Conservation (phyloP, 169 alveolate species). For the Cryptosporidium viatorum region DNA sequence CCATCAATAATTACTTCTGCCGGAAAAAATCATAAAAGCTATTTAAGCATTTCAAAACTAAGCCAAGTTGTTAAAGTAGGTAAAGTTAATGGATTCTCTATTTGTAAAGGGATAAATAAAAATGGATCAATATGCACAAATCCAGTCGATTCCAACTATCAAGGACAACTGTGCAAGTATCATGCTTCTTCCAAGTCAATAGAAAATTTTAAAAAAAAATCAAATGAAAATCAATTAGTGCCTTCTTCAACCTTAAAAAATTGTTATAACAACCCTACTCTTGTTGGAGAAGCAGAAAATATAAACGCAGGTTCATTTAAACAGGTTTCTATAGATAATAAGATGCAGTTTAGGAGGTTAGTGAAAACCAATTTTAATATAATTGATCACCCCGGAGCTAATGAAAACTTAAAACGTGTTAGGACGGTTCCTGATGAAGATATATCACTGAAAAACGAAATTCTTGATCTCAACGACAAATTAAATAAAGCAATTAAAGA, state of each 20-base stretch:
- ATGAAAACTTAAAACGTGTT: not conserved
- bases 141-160: slow-evolving; percentile 22
- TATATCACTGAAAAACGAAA: not conserved
- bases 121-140: slow-evolving; percentile 44
- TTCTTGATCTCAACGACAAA: slow-evolving; percentile 1
- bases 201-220: not conserved
- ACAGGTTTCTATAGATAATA: not conserved
- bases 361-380: not conserved
- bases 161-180: slow-evolving; percentile 12
- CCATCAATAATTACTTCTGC: slow-evolving; percentile 14
- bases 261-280: not conserved
- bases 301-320: not conserved
- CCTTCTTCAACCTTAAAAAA: not conserved
- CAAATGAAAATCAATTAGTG: not conserved
- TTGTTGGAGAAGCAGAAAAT: not conserved
- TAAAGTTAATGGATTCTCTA: slow-evolving; percentile 45
- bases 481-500: slow-evolving; percentile 18
- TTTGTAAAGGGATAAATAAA: slow-evolving; percentile 34
- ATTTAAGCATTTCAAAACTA: slow-evolving; percentile 16
- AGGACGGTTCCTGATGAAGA: not conserved
- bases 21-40: not conserved
- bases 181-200: not conserved
- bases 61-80: slow-evolving; percentile 44
- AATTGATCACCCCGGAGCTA: not conserved
- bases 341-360: not conserved